Evolutionary conservation across 352 stramenopile species (phyloP).

Genomic region (Phytopythium chamaehyphon): DNA sequence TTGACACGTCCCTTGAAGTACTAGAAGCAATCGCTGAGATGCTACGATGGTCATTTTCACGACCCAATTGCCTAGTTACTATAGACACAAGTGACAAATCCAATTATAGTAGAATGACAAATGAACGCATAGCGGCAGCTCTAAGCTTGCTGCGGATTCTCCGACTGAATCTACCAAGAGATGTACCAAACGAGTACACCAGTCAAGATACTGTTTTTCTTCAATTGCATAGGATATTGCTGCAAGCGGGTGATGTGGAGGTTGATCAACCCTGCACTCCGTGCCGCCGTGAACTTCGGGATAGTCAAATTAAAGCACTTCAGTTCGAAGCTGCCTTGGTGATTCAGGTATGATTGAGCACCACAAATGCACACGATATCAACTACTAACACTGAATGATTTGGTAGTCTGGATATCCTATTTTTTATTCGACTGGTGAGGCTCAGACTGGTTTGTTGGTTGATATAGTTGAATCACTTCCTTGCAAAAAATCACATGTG

Average conservation of each 20-base stretch:
- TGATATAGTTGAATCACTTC: too few species aligned
- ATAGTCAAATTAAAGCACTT: not conserved
- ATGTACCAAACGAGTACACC: not conserved
- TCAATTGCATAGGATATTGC: not conserved
- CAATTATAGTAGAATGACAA: not conserved
- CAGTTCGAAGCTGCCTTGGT: conserved; percentile 2
- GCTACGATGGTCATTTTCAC: conserved; percentile 7
- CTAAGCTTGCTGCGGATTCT: too few species aligned
- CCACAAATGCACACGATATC: too few species aligned
- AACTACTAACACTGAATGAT: too few species aligned
- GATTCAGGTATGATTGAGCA: conserved; percentile 4
- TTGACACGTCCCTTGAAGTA: conserved; percentile 27
- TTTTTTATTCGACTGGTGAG: too few species aligned
- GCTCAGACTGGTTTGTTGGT: too few species aligned
- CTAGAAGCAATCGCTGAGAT: conserved; percentile 25
- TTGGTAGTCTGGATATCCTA: not conserved
- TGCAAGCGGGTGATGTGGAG: not conserved
- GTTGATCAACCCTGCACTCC: too few species aligned
- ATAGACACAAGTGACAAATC: too few species aligned
- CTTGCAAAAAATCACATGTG: too few species aligned
- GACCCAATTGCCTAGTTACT: too few species aligned
- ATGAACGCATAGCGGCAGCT: not conserved
- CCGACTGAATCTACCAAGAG: conserved; percentile 1
- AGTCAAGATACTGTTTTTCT: too few species aligned
- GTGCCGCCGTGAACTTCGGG: too few species aligned